Conservation (phyloP, 495 filamentous ascomycete species). For the Penicillium verhagenii region DNA sequence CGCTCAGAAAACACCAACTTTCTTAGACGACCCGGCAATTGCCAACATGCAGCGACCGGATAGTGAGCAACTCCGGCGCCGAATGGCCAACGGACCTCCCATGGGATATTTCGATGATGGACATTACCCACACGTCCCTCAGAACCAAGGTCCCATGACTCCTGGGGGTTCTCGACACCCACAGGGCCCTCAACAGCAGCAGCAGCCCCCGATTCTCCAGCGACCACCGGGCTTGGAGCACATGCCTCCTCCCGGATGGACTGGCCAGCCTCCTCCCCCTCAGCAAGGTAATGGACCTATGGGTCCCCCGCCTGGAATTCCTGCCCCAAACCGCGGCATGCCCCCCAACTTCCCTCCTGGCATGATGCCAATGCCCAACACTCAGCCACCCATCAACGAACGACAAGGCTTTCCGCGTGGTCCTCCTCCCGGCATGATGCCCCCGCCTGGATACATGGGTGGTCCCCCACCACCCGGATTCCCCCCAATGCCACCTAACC, state of each 20-base stretch:
- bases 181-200: slow-evolving; percentile 34
- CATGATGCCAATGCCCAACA: slow-evolving; percentile 46
- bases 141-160: slow-evolving; percentile 35
- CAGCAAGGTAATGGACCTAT: slow-evolving; percentile 43
- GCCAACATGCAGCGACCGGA: slow-evolving; percentile 49
- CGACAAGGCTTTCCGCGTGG: slow-evolving; percentile 44
- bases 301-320: slow-evolving; percentile 49
- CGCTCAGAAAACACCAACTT: slow-evolving; percentile 39
- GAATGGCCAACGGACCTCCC: slow-evolving; percentile 40
- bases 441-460: slow-evolving; percentile 51
- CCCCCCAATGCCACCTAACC: slow-evolving; percentile 45
- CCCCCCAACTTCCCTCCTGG: slow-evolving; percentile 44
- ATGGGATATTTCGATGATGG: slow-evolving; percentile 48
- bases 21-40: slow-evolving; percentile 48
- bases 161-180: slow-evolving; percentile 36
- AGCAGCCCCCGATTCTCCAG: slow-evolving; percentile 41
- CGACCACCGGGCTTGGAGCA: slow-evolving; percentile 52
- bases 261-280: slow-evolving; percentile 34
- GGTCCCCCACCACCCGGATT: slow-evolving; percentile 47
- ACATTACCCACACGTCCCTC: slow-evolving; percentile 33
- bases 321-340: slow-evolving; percentile 38
- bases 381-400: slow-evolving; percentile 34
- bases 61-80: slow-evolving; percentile 39
- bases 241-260: slow-evolving; percentile 42
- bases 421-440: slow-evolving; percentile 50